phyloP scores from a whole-genome alignment of 1,284 basidiomycete species.

The Athelia sp. region DNA sequence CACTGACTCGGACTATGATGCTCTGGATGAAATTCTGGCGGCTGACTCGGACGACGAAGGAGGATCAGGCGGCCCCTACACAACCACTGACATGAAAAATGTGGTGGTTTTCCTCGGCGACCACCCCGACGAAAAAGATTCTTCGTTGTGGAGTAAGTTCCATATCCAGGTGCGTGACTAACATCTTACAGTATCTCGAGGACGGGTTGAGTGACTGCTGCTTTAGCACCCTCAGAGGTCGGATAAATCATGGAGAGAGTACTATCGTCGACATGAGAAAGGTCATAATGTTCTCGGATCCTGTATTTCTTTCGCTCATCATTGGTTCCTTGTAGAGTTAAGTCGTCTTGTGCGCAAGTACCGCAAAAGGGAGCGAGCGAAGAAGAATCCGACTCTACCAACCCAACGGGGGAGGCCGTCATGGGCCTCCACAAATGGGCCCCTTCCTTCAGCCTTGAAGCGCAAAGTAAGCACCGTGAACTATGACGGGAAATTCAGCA shows the following conservation, averaged over 20 bases:
- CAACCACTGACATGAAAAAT: not conserved
- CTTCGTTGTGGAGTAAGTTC: not conserved
- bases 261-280: conserved; percentile 44
- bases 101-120: not conserved
- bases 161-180: not conserved
- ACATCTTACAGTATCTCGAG: not conserved
- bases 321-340: conserved; percentile 2
- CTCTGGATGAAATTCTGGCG: conserved; percentile 1
- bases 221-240: conserved; percentile 45
- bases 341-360: not conserved
- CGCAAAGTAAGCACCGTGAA: conserved; percentile 8
- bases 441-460: conserved; percentile 3
- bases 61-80: not conserved
- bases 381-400: conserved; percentile 5
- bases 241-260: conserved; percentile 54
- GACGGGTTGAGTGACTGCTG: not conserved
- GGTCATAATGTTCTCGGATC: conserved; percentile 28
- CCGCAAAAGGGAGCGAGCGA: not conserved
- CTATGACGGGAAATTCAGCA: conserved; percentile 11
- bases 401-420: conserved; percentile 16
- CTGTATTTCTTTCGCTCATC: conserved; percentile 1
- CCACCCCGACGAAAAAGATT: not conserved
- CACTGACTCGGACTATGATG: conserved; percentile 1
- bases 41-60: not conserved
- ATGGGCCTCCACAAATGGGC: conserved; percentile 11